Percentiles rank a stretch among this genome's conserved stretches.
phyloP scores from a whole-genome alignment of 768 basidiomycete genomes.

The Termitomyces sp. region DNA sequence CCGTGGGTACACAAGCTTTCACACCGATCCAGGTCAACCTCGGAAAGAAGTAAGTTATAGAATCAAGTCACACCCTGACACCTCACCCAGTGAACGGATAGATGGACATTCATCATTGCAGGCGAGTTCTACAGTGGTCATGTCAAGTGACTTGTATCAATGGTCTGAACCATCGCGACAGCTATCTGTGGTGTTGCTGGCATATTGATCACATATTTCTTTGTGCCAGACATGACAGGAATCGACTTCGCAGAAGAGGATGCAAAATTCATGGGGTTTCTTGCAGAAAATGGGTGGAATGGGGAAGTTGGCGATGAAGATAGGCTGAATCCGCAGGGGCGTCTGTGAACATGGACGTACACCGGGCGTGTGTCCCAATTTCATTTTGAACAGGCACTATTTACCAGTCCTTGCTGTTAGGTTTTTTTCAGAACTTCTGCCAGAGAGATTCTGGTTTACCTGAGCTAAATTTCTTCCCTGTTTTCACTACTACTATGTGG shows the following conservation, averaged over 20 bases:
- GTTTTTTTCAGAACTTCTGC: too few relatives aligned
- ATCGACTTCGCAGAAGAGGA: constrained; percentile 68
- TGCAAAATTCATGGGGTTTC: constrained; percentile 54
- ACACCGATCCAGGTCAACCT: constrained; percentile 65
- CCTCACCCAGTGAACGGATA: constrained; percentile 14
- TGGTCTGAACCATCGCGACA: constrained; percentile 20
- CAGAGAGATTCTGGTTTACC: too few relatives aligned
- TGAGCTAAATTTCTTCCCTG: neutral
- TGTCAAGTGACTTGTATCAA: too few relatives aligned
- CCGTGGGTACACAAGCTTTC: constrained; percentile 67
- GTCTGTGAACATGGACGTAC: too few relatives aligned
- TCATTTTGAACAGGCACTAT: too few relatives aligned
- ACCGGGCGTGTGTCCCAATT: too few relatives aligned
- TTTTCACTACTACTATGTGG: neutral
- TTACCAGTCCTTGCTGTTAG: too few relatives aligned
- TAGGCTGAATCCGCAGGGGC: too few relatives aligned
- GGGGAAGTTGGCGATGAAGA: constrained; percentile 59
- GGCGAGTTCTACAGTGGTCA: constrained; percentile 8
- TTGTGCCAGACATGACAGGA: constrained; percentile 65
- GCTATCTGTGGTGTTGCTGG: constrained; percentile 63
- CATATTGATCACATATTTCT: constrained; percentile 64
- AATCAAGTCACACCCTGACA: neutral
- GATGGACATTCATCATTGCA: constrained; percentile 63
- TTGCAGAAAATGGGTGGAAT: constrained; percentile 62
- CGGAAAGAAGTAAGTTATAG: constrained; percentile 51